Base-by-base conservation (phyloP, 208 protist genomes). In the Jaenimonas drosophilae region DNA sequence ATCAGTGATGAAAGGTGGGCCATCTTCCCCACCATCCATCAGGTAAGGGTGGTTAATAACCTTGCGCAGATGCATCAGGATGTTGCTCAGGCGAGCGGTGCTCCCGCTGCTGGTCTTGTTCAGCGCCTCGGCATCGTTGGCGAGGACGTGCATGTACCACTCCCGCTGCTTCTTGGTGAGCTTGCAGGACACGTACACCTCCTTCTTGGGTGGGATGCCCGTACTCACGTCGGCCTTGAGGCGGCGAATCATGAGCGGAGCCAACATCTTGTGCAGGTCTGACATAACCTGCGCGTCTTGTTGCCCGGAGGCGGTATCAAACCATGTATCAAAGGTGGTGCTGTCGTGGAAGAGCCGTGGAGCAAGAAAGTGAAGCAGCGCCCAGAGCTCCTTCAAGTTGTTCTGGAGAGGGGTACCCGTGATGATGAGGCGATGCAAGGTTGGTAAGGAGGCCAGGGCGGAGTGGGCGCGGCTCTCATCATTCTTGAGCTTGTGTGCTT, bases 321-420 rank as follows among this genome's bases (percentile, higher is more conserved):
- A 98, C 91, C 92, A 97, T 27, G 70, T 49, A 6, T 98, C 75
- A 62, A 98, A 97, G 2, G 59, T 76, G 21, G 82, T 69, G 0
- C 72, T 53, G 49, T 91, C 66, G 46, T 73, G 64, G 67, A 98
- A 97, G 19, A 98, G 65, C 12, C 59, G 70, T 29, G 95, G 95
- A 2, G 88, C 59, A 7, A 98, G 56, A 55, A 97, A 98, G 61
- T 98, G 94, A 1, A 98, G 55, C 49, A 98, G 73, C 5, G 85
- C 70, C 94, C 95, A 98, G 21, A 99, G 67, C 64, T 99, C 96
- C 50, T 82, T 76, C 2, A 99, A 66, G 53, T 97, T 97, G 75
- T 98, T 99, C 59, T 99, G 98, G 5, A 99, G 65, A 26, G 91
- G 96, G 20, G 97, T 99, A 26, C 97, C 97, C 2, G 97, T 98